phyloP scores from a whole-genome alignment of 371 early-diverging fungal genomes.

The Chytridiales sp. region DNA sequence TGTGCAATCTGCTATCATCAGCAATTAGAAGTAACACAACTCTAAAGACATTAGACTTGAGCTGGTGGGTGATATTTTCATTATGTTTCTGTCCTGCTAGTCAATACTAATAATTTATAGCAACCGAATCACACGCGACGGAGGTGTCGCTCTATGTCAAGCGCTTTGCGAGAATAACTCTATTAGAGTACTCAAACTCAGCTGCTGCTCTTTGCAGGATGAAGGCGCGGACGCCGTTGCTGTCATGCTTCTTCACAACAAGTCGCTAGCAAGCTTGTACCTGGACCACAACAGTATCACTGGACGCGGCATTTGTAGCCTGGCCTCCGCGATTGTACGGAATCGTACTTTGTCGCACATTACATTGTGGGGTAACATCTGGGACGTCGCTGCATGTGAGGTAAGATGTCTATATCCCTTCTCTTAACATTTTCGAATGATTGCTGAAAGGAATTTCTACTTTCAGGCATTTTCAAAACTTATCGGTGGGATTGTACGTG shows the following conservation, averaged over 20 bases:
- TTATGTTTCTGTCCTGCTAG: not conserved
- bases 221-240: slow-evolving; percentile 44
- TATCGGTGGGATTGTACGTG: slow-evolving; percentile 35
- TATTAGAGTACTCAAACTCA: slow-evolving; percentile 30
- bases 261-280: slow-evolving; percentile 21
- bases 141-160: slow-evolving; percentile 34
- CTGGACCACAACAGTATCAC: slow-evolving; percentile 47
- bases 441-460: not conserved
- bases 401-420: slow-evolving; percentile 21
- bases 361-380: slow-evolving; percentile 46
- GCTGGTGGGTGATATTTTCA: slow-evolving; percentile 24
- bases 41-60: slow-evolving; percentile 32
- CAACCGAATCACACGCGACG: slow-evolving; percentile 44
- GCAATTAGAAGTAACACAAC: slow-evolving; percentile 29
- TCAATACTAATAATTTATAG: slow-evolving; percentile 12
- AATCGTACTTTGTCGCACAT: slow-evolving; percentile 29
- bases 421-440: not conserved
- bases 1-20: slow-evolving; percentile 27
- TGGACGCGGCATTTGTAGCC: slow-evolving; percentile 29
- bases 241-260: slow-evolving; percentile 29
- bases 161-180: slow-evolving; percentile 27
- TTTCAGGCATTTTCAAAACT: slow-evolving; percentile 36
- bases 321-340: slow-evolving; percentile 30
- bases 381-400: slow-evolving; percentile 42
- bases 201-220: slow-evolving; percentile 42